Evolutionary conservation across 331 rosid genomes (phyloP), one percentile per base, ranked within the genome.

Genomic region (Malus hybrid): DNA sequence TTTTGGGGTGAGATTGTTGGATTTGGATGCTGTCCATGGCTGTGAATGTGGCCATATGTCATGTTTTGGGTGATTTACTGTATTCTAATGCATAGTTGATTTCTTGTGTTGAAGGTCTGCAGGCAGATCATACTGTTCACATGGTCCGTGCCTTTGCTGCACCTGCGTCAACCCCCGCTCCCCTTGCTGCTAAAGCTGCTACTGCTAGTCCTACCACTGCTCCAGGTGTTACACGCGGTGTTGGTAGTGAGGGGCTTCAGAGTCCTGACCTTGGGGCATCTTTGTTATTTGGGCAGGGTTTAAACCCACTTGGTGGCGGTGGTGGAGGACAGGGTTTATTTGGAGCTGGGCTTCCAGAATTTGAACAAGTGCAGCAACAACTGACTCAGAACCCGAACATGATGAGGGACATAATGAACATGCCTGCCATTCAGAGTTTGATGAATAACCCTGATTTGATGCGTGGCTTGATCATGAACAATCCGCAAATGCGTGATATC

Each of bases 341-440:
- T 72, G 89, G 87, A 48, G 81, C 83, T 32, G 88, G 84, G 52
- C 83, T 85, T 31, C 92, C 88, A 0, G 90, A 88, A 42, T 86
- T 88, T 65, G 92, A 88, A 28, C 92, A 88, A 82, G 82, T 88
- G 73, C 90, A 88, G 77, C 92, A 88, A 56, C 92, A 86, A 70
- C 79, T 88, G 80, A 83, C 90, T 48, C 90, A 88, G 82, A 85
- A 88, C 68, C 92, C 92, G 15, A 86, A 88, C 72, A 85, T 86
- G 88, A 86, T 86, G 90, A 86, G 92, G 82, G 92, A 88, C 64
- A 81, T 88, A 73, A 88, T 88, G 90, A 86, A 83, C 79, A 85
- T 79, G 83, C 92, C 92, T 19, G 92, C 90, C 69, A 85, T 88
- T 71, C 92, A 88, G 62, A 83, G 82, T 78, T 76, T 88, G 32